Conservation (phyloP, 192 early-diverging fungal species). For the Coemansia furcata region DNA sequence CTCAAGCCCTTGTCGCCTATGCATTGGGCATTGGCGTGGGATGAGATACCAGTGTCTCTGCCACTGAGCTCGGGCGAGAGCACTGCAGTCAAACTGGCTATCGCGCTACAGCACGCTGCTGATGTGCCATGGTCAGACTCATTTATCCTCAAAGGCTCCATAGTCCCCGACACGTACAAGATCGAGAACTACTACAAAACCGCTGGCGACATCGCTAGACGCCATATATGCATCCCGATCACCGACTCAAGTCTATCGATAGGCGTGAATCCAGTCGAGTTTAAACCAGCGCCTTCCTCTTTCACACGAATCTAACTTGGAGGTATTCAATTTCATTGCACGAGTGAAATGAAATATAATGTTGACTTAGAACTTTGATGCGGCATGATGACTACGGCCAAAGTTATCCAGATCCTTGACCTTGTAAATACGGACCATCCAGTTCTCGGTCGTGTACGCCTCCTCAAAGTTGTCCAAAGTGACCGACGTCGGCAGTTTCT, state of each 20-base stretch:
- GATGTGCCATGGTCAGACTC: slow-evolving; percentile 39
- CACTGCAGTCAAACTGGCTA: slow-evolving; percentile 10
- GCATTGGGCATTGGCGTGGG: slow-evolving; percentile 40
- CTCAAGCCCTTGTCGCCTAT: slow-evolving; percentile 14
- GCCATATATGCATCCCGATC: slow-evolving; percentile 18
- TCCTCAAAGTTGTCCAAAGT: slow-evolving; percentile 87
- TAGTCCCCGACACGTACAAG: slow-evolving; percentile 14
- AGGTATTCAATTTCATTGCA: not conserved
- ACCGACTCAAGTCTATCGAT: not conserved
- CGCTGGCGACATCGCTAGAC: not conserved
- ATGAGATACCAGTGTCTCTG: slow-evolving; percentile 19
- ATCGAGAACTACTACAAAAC: slow-evolving; percentile 18
- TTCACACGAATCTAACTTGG: slow-evolving; percentile 25
- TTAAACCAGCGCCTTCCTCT: slow-evolving; percentile 23
- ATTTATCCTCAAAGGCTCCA: slow-evolving; percentile 9
- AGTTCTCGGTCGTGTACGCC: slow-evolving; percentile 90
- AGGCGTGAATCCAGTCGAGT: slow-evolving; percentile 35
- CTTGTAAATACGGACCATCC: slow-evolving; percentile 98
- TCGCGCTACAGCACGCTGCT: slow-evolving; percentile 11
- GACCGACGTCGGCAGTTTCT: slow-evolving; percentile 73
- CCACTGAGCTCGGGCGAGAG: slow-evolving; percentile 46
- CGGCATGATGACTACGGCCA: slow-evolving; percentile 61
- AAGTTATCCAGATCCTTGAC: slow-evolving; percentile 96
- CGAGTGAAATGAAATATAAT: not conserved
- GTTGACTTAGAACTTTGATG: slow-evolving; percentile 9